A percentile compares a stretch with the other conserved stretches of the same genome.
phyloP scores from a whole-genome alignment of 2,329 filamentous ascomycete genomes.

The Alternaria burnsii region DNA sequence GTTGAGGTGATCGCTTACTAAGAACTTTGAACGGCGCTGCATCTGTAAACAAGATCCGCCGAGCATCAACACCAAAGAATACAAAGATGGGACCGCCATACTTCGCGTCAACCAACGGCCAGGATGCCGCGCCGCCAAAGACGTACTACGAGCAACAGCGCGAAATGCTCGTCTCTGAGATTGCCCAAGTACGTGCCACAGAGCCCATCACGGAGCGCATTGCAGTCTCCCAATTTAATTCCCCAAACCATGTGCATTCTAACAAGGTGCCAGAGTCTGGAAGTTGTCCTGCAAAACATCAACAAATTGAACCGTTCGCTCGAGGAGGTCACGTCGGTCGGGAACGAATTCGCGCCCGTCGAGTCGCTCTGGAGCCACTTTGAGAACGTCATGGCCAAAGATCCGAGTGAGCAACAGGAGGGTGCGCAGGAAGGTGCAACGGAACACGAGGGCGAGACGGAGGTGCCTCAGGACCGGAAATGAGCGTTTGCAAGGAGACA shows the following conservation, averaged over 20 bases:
- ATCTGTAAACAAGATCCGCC: not conserved
- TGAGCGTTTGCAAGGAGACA: conserved; percentile 10
- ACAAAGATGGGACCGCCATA: conserved; percentile 31
- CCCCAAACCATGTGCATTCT: conserved; percentile 1
- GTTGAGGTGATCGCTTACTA: not conserved
- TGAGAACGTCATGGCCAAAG: conserved; percentile 90
- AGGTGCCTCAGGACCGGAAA: conserved; percentile 32
- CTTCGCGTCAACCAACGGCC: conserved; percentile 31
- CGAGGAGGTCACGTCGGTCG: conserved; percentile 90
- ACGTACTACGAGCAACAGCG: conserved; percentile 80
- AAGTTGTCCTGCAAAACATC: conserved; percentile 92
- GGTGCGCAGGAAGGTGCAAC: conserved; percentile 33
- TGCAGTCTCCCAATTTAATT: conserved; percentile 38
- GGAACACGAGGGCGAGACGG: conserved; percentile 33
- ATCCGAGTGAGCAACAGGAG: conserved; percentile 54
- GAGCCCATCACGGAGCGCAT: conserved; percentile 34
- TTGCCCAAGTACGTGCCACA: conserved; percentile 66
- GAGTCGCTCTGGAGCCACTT: conserved; percentile 98
- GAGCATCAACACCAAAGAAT: conserved; percentile 6
- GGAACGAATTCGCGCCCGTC: conserved; percentile 96
- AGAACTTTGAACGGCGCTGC: not conserved
- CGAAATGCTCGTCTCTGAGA: conserved; percentile 74
- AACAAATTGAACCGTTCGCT: conserved; percentile 93
- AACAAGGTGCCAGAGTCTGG: conserved; percentile 65
- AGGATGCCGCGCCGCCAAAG: conserved; percentile 30